These are phyloP conservation scores for Allantophomopsis lycopodina DNA, from an alignment of 2,329 filamentous ascomycete genomes.

Conservation along the genomic window DNA sequence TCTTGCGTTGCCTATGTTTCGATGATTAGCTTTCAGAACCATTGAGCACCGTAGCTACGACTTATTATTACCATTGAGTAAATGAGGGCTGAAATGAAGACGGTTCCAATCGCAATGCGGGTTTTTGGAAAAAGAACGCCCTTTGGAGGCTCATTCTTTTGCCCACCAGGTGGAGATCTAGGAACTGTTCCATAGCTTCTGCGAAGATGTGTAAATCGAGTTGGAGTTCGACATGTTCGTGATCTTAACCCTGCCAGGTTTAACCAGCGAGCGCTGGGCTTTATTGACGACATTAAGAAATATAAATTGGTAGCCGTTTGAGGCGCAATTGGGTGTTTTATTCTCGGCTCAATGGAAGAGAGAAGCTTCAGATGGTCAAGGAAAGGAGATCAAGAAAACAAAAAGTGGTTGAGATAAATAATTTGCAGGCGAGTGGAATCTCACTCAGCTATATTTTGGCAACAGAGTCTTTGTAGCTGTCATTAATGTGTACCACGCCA, in stretches of 20 bases:
- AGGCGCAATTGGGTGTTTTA: too few relatives aligned
- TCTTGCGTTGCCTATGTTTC: constrained; percentile 15
- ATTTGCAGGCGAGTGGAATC: too few relatives aligned
- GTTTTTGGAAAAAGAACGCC: constrained; percentile 29
- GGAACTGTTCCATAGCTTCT: constrained; percentile 8
- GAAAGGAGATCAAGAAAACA: too few relatives aligned
- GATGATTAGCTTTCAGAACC: neutral
- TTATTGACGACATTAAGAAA: too few relatives aligned
- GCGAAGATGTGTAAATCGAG: constrained; percentile 6
- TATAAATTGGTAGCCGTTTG: too few relatives aligned
- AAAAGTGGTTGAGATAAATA: too few relatives aligned
- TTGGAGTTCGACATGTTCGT: constrained; percentile 2
- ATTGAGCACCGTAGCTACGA: neutral
- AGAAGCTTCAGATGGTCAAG: too few relatives aligned
- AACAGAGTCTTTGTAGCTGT: neutral
- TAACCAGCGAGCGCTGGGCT: too few relatives aligned
- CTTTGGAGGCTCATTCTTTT: constrained; percentile 2
- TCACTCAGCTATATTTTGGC: too few relatives aligned
- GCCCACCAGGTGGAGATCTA: constrained; percentile 2
- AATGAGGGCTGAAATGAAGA: constrained; percentile 31
- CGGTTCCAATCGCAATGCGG: constrained; percentile 30
- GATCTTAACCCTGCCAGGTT: too few relatives aligned
- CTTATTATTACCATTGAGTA: constrained; percentile 31
- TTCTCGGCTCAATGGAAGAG: too few relatives aligned
- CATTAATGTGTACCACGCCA: neutral